A percentile compares a stretch with the other conserved stretches of the same genome.
Conservation (phyloP, 2,329 filamentous ascomycete genomes). For the Zymoseptoria pseudotritici region DNA sequence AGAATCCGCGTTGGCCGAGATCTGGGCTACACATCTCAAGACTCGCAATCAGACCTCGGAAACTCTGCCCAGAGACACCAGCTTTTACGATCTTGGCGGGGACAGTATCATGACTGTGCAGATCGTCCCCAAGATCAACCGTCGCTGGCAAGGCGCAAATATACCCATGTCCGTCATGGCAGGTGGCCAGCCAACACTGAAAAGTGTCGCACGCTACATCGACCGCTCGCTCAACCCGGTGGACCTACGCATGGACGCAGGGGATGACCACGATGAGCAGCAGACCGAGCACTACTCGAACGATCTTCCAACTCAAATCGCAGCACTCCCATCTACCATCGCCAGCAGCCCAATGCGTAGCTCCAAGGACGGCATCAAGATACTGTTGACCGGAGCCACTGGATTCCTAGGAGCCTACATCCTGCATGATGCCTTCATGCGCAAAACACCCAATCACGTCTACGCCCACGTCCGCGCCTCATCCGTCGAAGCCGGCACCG, state of each 20-base stretch:
- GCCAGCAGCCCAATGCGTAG: conserved; percentile 22
- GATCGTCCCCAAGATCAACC: conserved; percentile 63
- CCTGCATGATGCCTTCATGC: conserved; percentile 63
- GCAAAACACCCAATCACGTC: conserved; percentile 48
- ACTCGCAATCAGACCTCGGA: conserved; percentile 53
- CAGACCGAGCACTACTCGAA: conserved; percentile 46
- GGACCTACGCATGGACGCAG: conserved; percentile 40
- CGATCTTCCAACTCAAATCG: conserved; percentile 46
- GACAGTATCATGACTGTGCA: conserved; percentile 76
- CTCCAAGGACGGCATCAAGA: conserved; percentile 27
- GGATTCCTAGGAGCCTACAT: conserved; percentile 83
- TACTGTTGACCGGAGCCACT: conserved; percentile 83
- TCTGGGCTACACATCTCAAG: conserved; percentile 66
- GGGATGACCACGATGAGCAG: conserved; percentile 43
- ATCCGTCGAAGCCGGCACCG: conserved; percentile 51
- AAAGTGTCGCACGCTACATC: conserved; percentile 47
- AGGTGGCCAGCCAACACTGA: conserved; percentile 53
- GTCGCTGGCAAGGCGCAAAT: conserved; percentile 55
- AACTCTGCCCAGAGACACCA: conserved; percentile 54
- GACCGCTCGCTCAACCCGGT: conserved; percentile 44
- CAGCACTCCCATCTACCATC: conserved; percentile 41
- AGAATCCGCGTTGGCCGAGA: conserved; percentile 59
- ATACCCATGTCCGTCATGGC: conserved; percentile 66
- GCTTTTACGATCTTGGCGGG: conserved; percentile 74
- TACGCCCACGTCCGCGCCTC: conserved; percentile 70